These are phyloP conservation scores for Ceratopteris richardii DNA, from an alignment of 75 land plant genomes.

Conservation along the genomic window DNA sequence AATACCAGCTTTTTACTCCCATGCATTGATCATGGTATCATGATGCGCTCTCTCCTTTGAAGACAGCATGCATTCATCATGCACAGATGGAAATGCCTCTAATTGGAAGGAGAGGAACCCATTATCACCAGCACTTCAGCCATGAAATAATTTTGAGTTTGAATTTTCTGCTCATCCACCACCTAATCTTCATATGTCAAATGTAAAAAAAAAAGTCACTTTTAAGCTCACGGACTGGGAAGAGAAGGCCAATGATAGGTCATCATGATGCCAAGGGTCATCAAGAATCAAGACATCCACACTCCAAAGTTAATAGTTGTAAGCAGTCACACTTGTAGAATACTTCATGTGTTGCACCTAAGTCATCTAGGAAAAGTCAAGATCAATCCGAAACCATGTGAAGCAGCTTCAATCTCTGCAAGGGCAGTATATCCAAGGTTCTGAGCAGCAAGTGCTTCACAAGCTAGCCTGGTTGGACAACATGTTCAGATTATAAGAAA, in stretches of 20 bases:
- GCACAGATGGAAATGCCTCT: not conserved
- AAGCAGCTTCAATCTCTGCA: no score
- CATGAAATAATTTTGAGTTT: not conserved
- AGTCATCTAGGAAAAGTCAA: not conserved
- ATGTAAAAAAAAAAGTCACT: not conserved
- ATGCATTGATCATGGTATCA: no score
- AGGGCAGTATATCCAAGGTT: no score
- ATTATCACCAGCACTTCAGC: not conserved
- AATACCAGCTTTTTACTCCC: no score
- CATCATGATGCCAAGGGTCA: no score
- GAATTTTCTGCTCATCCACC: constrained; percentile 1
- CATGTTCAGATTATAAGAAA: constrained; percentile 62
- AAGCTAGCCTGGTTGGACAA: constrained; percentile 75
- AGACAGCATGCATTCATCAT: not conserved
- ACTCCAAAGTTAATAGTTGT: no score
- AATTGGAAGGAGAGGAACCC: not conserved
- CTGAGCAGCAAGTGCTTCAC: constrained; percentile 43
- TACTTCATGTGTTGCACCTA: not conserved
- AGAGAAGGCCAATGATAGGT: no score
- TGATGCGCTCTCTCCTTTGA: no score
- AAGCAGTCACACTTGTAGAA: not conserved
- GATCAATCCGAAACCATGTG: no score
- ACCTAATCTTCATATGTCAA: not conserved
- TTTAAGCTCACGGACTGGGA: no score
- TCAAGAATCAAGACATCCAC: no score